These are phyloP conservation scores for Ustilago hordei DNA, from an alignment of 1,284 basidiomycete species.

Conservation along the genomic window DNA sequence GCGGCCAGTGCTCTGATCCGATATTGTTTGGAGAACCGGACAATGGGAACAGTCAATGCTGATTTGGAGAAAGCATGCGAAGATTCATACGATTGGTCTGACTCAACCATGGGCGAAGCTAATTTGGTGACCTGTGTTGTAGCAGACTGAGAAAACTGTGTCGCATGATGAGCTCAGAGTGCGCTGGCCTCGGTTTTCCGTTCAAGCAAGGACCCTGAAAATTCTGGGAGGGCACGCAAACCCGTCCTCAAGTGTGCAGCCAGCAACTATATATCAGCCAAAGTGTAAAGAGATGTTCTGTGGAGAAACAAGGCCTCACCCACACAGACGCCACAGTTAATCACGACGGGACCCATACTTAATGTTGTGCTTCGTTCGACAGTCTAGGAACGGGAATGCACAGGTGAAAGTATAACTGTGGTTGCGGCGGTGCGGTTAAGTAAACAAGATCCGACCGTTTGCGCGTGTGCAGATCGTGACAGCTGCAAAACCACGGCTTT, in stretches of 20 bases:
- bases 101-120: not conserved
- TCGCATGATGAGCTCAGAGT: not conserved
- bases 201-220: conserved; percentile 11
- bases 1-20: not conserved
- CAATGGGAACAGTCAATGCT: not conserved
- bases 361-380: not conserved
- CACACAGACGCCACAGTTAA: not conserved
- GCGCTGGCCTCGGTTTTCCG: not conserved
- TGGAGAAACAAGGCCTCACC: conserved; percentile 1
- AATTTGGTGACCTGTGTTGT: not conserved
- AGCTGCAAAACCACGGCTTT: not conserved
- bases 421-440: conserved; percentile 4
- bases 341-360: not conserved
- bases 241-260: no score
- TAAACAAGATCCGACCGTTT: not conserved
- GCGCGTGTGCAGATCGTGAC: conserved; percentile 5
- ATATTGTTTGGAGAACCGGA: not conserved
- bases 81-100: not conserved
- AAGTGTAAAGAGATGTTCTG: conserved; percentile 6
- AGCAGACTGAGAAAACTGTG: not conserved
- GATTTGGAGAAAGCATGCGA: not conserved
- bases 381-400: not conserved
- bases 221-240: not conserved
- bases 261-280: not conserved
- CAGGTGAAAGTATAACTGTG: not conserved